phyloP scores from a whole-genome alignment of 805 yeast genomes.

The Candida xiaguanensis region DNA sequence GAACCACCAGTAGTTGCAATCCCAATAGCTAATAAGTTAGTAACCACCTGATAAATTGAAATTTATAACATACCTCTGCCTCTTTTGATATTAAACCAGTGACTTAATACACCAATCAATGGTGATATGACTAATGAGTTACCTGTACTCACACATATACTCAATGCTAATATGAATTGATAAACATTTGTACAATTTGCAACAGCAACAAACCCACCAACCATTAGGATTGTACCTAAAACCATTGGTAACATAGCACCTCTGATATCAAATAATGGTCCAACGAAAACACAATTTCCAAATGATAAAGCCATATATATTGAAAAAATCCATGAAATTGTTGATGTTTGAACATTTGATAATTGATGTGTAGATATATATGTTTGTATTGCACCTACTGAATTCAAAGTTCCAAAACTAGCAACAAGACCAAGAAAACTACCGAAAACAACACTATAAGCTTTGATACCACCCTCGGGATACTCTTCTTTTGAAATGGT shows the following conservation, averaged over 20 bases:
- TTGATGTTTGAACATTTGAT: conserved; percentile 21
- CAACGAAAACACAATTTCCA: conserved; percentile 37
- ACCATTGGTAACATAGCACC: conserved; percentile 51
- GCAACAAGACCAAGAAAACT: conserved; percentile 24
- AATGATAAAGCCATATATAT: conserved; percentile 31
- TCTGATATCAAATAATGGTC: conserved; percentile 58
- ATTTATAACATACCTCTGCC: conserved; percentile 35
- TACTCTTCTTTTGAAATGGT: conserved; percentile 4
- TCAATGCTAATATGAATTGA: conserved; percentile 55
- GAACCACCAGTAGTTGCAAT: conserved; percentile 66
- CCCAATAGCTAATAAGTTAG: conserved; percentile 36
- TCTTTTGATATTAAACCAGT: conserved; percentile 60
- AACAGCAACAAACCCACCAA: conserved; percentile 51
- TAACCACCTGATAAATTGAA: conserved; percentile 1
- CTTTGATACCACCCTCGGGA: conserved; percentile 26
- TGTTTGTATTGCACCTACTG: conserved; percentile 39
- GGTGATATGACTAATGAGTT: conserved; percentile 60
- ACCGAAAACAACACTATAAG: conserved; percentile 21
- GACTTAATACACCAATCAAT: conserved; percentile 56
- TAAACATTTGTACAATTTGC: conserved; percentile 49
- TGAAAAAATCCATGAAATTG: conserved; percentile 40
- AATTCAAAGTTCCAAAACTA: conserved; percentile 28
- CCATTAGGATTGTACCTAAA: conserved; percentile 39
- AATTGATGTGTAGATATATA: conserved; percentile 36
- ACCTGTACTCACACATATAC: conserved; percentile 50